Conservation (phyloP, 2,329 filamentous ascomycete species). For the Fusarium graminum region DNA sequence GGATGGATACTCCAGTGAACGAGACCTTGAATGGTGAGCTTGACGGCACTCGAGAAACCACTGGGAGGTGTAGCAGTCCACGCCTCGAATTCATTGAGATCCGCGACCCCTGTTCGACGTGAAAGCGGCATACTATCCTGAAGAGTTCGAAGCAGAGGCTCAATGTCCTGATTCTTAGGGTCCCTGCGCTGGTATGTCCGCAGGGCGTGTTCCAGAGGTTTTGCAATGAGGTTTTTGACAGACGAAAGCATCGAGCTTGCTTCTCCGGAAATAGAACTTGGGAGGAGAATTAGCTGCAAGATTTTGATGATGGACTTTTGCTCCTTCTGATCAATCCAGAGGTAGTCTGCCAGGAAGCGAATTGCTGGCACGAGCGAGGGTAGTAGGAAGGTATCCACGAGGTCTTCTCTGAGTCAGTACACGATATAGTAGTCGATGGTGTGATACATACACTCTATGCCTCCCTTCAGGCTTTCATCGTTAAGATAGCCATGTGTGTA, state of each 20-base stretch:
- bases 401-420: conserved; percentile 61
- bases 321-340: conserved; percentile 75
- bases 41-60: conserved; percentile 69
- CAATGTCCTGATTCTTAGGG: conserved; percentile 76
- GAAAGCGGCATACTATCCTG: conserved; percentile 69
- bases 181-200: conserved; percentile 75
- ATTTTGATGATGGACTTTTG: conserved; percentile 78
- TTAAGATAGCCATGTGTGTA: conserved; percentile 74
- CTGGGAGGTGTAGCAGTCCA: conserved; percentile 71
- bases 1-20: conserved; percentile 75
- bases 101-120: conserved; percentile 71
- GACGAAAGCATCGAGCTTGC: conserved; percentile 77
- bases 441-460: conserved; percentile 75
- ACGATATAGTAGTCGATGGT: fast-evolving
- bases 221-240: conserved; percentile 78
- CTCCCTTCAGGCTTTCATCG: conserved; percentile 78
- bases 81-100: conserved; percentile 75
- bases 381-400: conserved; percentile 84
- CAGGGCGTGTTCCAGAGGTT: conserved; percentile 75
- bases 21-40: conserved; percentile 72
- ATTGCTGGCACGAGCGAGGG: conserved; percentile 82
- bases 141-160: conserved; percentile 75
- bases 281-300: conserved; percentile 78
- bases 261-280: conserved; percentile 77
- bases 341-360: conserved; percentile 76